Evolutionary conservation across 805 yeast species (phyloP), one percentile per base, ranked within the genome.

Genomic region (Starmerella riodocensis): DNA sequence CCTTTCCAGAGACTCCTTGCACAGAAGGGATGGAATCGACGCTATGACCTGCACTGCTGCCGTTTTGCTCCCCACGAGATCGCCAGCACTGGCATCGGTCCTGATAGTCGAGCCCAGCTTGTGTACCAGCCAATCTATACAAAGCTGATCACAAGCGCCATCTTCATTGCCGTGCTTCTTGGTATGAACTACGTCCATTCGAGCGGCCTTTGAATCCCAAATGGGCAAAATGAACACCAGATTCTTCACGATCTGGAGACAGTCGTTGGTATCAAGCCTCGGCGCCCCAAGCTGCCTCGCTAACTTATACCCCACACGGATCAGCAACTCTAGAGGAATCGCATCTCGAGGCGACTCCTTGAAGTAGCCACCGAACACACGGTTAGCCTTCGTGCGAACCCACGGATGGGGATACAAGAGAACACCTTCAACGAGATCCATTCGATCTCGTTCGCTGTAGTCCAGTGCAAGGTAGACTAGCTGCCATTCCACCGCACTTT

Each of bases 391-490:
- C 42, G 79, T 64, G 51, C 96, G 72, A 6, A 86, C 79, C 97
- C 97, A 86, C 1, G 91, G 68, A 58, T 86, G 96, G 2, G 96
- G 96, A 55, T 73, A 86, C 37, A 86, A 62, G 39, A 85, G 64
- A 22, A 74, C 59, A 3, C 67, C 69, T 19, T 72, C 63, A 3
- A 79, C 58, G 14, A 59, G 55, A 3, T 56, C 49, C 85, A 70
- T 50, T 0, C 20, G 16, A 6, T 27, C 41, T 4, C 21, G 3
- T 6, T 14, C 11, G 22, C 34, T 33, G 59, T 64, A 50, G 32
- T 65, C 69, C 45, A 85, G 61, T 2, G 79, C 68, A 3, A 78
- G 63, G 54, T 85, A 86, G 2, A 85, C 66, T 26, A 75, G 57
- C 53, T 85, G 91, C 96, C 96, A 86, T 32, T 71, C 71, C 2